Percentiles rank a stretch among this genome's conserved stretches.
Evolutionary conservation across 1,139 yeast genomes (phyloP).

Genomic region (Geotrichum bryndzae): DNA sequence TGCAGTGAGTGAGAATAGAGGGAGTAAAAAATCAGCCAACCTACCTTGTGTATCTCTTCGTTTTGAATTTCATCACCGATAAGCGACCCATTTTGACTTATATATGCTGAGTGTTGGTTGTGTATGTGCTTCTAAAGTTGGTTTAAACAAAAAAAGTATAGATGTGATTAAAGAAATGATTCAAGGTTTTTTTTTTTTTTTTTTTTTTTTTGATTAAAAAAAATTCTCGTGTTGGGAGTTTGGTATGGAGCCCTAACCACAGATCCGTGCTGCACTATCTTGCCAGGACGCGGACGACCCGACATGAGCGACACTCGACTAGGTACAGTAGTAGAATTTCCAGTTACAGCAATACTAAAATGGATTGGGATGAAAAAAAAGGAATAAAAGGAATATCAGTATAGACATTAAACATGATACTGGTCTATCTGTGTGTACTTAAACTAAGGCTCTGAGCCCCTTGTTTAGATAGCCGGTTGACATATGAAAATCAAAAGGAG

Average conservation of each 20-base stretch:
- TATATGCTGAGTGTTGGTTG: neutral
- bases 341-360: neutral
- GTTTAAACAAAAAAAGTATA: neutral
- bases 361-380: neutral
- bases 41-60: conserved; percentile 31
- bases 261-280: neutral
- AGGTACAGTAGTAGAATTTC: neutral
- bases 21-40: neutral
- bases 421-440: neutral
- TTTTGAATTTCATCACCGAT: conserved; percentile 54
- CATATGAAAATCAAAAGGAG: neutral
- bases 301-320: neutral
- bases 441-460: neutral
- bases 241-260: neutral
- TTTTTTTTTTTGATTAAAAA: neutral
- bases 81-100: conserved; percentile 69
- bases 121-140: neutral
- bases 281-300: neutral
- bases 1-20: neutral
- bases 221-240: neutral
- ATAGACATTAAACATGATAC: too few relatives aligned
- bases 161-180: neutral
- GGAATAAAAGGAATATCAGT: too few relatives aligned
- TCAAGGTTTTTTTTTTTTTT: neutral
- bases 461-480: neutral